A percentile compares a stretch with the other conserved stretches of the same genome.
Evolutionary conservation across 371 early-diverging fungal genomes (phyloP).

Genomic region (Caulochytrium protostelioides): DNA sequence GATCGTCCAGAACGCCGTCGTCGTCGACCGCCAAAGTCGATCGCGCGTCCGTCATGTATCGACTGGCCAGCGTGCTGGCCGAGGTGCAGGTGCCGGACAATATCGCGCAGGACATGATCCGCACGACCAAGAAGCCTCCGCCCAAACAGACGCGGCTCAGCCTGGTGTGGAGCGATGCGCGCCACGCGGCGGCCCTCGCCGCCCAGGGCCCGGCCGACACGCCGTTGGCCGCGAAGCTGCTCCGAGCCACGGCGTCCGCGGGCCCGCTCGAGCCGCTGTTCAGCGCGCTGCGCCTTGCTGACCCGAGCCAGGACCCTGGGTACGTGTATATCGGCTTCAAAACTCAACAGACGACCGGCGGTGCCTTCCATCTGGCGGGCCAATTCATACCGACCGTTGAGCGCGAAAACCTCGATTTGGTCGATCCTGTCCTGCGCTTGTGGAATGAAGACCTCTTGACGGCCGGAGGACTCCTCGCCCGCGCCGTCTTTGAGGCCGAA

Average conservation of each 20-base stretch:
- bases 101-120: slow-evolving; percentile 65
- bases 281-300: no score
- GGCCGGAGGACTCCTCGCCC: slow-evolving; percentile 45
- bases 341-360: slow-evolving; percentile 79
- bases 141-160: no score
- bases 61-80: slow-evolving; percentile 42
- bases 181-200: no score
- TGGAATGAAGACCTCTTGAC: slow-evolving; percentile 69
- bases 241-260: no score
- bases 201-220: no score
- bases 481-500: slow-evolving; percentile 59
- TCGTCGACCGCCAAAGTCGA: no score
- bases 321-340: slow-evolving; percentile 74
- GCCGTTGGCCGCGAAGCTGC: no score
- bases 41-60: slow-evolving; percentile 40
- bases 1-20: no score
- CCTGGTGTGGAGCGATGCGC: no score
- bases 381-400: slow-evolving; percentile 79
- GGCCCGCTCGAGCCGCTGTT: no score
- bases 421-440: slow-evolving; percentile 50
- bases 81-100: slow-evolving; percentile 28
- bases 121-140: slow-evolving; percentile 72
- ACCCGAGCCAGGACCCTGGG: slow-evolving; percentile 64
- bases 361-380: slow-evolving; percentile 53
- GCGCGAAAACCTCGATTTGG: slow-evolving; percentile 76